Base-by-base conservation (phyloP, 2,329 filamentous ascomycete species). In the Apiospora malaysiana region DNA sequence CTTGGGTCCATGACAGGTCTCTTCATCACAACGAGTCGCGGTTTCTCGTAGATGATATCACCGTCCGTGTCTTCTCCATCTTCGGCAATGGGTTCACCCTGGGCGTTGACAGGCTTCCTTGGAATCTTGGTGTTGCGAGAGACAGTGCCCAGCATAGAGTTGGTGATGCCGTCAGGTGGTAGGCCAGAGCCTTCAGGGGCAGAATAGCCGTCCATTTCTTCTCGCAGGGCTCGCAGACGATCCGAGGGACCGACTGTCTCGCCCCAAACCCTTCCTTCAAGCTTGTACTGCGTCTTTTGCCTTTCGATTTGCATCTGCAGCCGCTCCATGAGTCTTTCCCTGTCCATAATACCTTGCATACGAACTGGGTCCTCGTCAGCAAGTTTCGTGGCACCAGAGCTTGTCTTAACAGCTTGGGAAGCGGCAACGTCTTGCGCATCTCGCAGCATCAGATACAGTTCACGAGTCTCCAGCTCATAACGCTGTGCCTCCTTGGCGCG, bases 391-490 rank as follows among this genome's bases (percentile, higher is more conserved):
- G 84, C 84, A 75, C 86, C 84, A 73, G 84, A 84, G 23, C 27
- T 67, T 25, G 23, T 21, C 80, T 90, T 91, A 70, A 83, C 83
- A 69, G 94, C 93, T 77, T 94, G 93, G 4, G 95, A 94, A 32
- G 94, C 95, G 65, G 95, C 95, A 75, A 98, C 94, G 78, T 99
- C 95, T 82, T 98, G 95, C 47, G 96, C 95, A 82, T 99, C 96
- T 72, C 95, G 91, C 74, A 99, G 91, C 96, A 99, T 99, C 70
- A 99, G 92, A 81, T 98, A 99, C 27, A 99, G 85, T 82, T 99
- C 96, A 83, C 96, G 89, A 1, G 95, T 98, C 83, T 99, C 96
- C 42, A 99, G 85, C 82, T 99, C 96, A 78, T 97, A 97, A 69
- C 96, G 90, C 82, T 98, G 96, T 46, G 97, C 88, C 80, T 98